phyloP scores from a whole-genome alignment of 2,329 filamentous ascomycete genomes.

The Cladosporium sp. region DNA sequence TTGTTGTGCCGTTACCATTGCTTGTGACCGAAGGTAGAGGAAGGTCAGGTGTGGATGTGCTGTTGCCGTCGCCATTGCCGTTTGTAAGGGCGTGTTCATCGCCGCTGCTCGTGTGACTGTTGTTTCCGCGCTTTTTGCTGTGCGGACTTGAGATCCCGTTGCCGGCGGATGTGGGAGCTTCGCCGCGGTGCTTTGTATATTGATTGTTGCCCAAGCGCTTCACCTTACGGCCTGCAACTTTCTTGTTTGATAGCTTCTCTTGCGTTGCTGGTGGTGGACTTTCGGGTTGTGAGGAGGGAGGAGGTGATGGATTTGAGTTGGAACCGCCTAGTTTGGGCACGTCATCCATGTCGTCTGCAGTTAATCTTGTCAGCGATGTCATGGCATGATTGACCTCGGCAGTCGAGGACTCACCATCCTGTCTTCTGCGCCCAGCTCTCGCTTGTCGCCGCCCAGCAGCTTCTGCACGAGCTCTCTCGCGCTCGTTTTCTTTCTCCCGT shows the following conservation, averaged over 20 bases:
- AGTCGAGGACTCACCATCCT: constrained; percentile 63
- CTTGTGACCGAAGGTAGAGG: background rate
- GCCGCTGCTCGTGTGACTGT: constrained; percentile 30
- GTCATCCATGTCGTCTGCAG: constrained; percentile 60
- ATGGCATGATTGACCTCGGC: background rate
- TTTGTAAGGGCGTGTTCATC: constrained; percentile 22
- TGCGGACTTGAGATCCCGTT: constrained; percentile 55
- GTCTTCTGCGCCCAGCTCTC: constrained; percentile 75
- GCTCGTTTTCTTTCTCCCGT: constrained; percentile 64
- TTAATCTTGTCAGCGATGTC: constrained; percentile 54
- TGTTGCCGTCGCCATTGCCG: constrained; percentile 19
- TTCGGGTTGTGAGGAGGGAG: constrained; percentile 45
- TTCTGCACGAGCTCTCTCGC: constrained; percentile 71
- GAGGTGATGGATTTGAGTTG: constrained; percentile 44
- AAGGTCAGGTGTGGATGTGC: constrained; percentile 12
- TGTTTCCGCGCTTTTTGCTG: constrained; percentile 36
- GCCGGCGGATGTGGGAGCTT: constrained; percentile 42
- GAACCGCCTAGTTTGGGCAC: constrained; percentile 44
- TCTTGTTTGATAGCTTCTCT: constrained; percentile 58
- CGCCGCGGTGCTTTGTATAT: constrained; percentile 74
- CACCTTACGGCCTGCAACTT: constrained; percentile 57
- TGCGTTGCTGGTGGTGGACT: constrained; percentile 35
- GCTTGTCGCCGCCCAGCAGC: constrained; percentile 78
- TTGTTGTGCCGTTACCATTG: constrained; percentile 9
- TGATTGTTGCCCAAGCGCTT: constrained; percentile 74